phyloP scores from a whole-genome alignment of 208 protist species.

The Acanthamoeba polyphaga region DNA sequence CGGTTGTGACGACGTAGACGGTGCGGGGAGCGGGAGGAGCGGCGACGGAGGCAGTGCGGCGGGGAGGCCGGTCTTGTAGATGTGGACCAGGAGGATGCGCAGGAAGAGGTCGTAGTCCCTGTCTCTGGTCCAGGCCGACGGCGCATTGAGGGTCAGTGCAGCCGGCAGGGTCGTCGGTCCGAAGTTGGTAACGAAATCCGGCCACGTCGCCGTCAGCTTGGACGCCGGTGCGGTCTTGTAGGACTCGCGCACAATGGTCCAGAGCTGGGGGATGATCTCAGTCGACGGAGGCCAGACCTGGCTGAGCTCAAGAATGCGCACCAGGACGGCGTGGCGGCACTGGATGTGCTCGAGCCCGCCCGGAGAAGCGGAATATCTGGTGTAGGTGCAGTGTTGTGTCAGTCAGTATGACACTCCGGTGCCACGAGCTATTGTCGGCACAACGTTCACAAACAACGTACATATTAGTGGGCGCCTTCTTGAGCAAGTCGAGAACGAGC shows the following conservation, averaged over 20 bases:
- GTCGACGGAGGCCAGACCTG: conserved; percentile 11
- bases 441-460: neutral
- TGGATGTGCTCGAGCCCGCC: neutral
- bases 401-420: neutral
- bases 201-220: neutral
- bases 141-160: neutral
- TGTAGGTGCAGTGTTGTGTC: no score
- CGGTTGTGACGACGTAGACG: no score
- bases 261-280: neutral
- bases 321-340: neutral
- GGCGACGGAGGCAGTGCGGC: neutral
- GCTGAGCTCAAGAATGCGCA: conserved; percentile 6
- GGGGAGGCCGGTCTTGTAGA: conserved; percentile 8
- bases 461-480: conserved; percentile 4
- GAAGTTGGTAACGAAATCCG: neutral
- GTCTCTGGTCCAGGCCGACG: neutral
- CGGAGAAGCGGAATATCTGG: neutral
- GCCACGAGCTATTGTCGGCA: neutral
- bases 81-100: neutral
- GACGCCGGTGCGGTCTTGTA: neutral
- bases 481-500: conserved; percentile 8
- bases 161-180: neutral
- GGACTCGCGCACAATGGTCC: conserved; percentile 1
- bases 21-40: neutral
- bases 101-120: conserved; percentile 22